Evolutionary conservation across 208 protist genomes (phyloP).

Genomic region (Acanthamoeba rhysodes): DNA sequence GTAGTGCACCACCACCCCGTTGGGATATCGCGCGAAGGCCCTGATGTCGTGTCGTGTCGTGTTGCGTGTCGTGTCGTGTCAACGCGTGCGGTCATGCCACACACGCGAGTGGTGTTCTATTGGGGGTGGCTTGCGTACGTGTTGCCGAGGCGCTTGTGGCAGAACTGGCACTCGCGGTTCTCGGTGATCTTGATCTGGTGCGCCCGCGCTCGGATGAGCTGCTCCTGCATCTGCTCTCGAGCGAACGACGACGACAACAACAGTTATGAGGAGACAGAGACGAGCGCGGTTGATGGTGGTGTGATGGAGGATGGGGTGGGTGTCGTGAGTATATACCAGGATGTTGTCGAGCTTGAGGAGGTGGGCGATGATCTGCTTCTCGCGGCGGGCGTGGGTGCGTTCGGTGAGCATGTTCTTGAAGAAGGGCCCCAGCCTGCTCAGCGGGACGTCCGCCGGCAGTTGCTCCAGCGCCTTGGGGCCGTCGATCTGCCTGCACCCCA

Average conservation of each 20-base stretch:
- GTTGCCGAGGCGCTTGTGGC: slow-evolving; percentile 81
- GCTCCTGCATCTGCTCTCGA: slow-evolving; percentile 74
- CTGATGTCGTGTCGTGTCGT: background rate
- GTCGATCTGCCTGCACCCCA: slow-evolving; percentile 76
- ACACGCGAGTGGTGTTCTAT: background rate
- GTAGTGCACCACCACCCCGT: slow-evolving; percentile 55
- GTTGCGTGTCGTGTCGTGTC: background rate
- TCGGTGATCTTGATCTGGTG: slow-evolving; percentile 82
- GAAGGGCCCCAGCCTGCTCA: slow-evolving; percentile 71
- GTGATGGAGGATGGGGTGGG: too few relatives aligned
- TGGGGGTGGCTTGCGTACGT: background rate
- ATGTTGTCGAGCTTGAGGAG: slow-evolving; percentile 84
- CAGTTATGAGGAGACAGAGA: too few relatives aligned
- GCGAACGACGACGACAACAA: background rate
- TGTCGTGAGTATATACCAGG: slow-evolving; percentile 50
- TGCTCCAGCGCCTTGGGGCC: slow-evolving; percentile 83
- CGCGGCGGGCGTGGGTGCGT: slow-evolving; percentile 69
- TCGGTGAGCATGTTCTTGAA: slow-evolving; percentile 83
- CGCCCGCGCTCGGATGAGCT: slow-evolving; percentile 73
- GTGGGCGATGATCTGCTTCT: slow-evolving; percentile 82
- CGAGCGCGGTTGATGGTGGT: too few relatives aligned
- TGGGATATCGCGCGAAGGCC: slow-evolving; percentile 51
- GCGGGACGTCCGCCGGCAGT: slow-evolving; percentile 75
- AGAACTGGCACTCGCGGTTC: slow-evolving; percentile 83
- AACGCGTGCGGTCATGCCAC: background rate